Conservation (phyloP, 2,329 filamentous ascomycete species). For the Sclerotinia minor region DNA sequence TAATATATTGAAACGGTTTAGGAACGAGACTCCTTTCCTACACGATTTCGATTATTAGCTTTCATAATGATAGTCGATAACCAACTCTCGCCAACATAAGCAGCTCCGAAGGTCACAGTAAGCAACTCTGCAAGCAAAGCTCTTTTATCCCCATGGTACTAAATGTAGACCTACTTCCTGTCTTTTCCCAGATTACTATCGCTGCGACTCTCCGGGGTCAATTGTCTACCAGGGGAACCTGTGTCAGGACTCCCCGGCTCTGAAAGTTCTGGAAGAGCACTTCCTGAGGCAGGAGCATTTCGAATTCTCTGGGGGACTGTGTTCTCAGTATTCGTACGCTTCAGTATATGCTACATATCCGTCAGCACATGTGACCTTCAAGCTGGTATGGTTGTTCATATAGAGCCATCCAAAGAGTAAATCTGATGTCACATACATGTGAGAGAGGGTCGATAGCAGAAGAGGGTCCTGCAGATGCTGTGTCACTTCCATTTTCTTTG, state of each 20-base stretch:
- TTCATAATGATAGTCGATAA: slow-evolving; percentile 9
- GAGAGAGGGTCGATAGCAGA: slow-evolving; percentile 66
- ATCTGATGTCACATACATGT: slow-evolving; percentile 53
- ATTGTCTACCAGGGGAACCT: slow-evolving; percentile 42
- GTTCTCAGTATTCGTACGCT: slow-evolving; percentile 65
- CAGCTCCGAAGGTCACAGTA: slow-evolving; percentile 24
- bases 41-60: slow-evolving; percentile 1
- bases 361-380: slow-evolving; percentile 30
- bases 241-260: slow-evolving; percentile 35
- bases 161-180: slow-evolving; percentile 58
- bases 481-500: slow-evolving; percentile 31
- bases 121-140: slow-evolving; percentile 22
- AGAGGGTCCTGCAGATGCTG: slow-evolving; percentile 30
- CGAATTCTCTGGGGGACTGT: slow-evolving; percentile 55
- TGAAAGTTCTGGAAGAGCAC: slow-evolving; percentile 41
- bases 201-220: slow-evolving; percentile 37
- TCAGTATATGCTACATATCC: slow-evolving; percentile 54
- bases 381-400: slow-evolving; percentile 12
- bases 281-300: slow-evolving; percentile 54
- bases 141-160: slow-evolving; percentile 24
- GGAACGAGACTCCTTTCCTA: slow-evolving; percentile 86
- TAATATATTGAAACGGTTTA: slow-evolving; percentile 78
- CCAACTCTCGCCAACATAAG: background rate
- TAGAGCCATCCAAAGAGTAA: background rate
- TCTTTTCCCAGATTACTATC: slow-evolving; percentile 50